These are phyloP conservation scores for Lentinula guzmanii DNA, from an alignment of 768 basidiomycete genomes.

Conservation along the genomic window DNA sequence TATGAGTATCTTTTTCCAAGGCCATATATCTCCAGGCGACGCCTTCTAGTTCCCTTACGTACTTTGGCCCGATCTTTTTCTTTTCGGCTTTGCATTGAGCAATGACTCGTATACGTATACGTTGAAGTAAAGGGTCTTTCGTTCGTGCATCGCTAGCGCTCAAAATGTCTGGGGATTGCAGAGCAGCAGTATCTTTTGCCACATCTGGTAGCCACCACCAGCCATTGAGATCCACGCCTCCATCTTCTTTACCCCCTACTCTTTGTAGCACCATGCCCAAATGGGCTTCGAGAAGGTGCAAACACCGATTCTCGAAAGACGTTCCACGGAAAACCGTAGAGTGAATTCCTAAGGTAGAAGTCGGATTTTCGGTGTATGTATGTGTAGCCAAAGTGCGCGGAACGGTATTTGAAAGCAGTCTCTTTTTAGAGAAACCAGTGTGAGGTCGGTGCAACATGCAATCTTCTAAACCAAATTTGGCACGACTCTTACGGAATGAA, in stretches of 20 bases:
- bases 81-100: conserved; percentile 92
- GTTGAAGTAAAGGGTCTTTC: conserved; percentile 24
- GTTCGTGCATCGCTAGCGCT: not conserved
- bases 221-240: conserved; percentile 82
- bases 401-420: not conserved
- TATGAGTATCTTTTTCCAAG: conserved; percentile 13
- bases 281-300: conserved; percentile 49
- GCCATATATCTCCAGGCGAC: conserved; percentile 53
- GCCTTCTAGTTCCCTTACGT: conserved; percentile 89
- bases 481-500: not conserved
- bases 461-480: not conserved
- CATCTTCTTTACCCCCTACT: conserved; percentile 85
- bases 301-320: conserved; percentile 69
- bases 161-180: not conserved
- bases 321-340: conserved; percentile 64
- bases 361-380: not conserved
- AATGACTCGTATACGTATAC: conserved; percentile 72
- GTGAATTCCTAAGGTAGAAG: not conserved
- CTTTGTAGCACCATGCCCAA: conserved; percentile 77
- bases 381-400: not conserved
- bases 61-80: conserved; percentile 71
- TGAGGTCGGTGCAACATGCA: not conserved
- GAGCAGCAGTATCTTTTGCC: not conserved
- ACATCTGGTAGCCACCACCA: conserved; percentile 84
- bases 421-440: not conserved